Conservation (phyloP, 202 grass and related monocot species). For the Tripidium arundinaceum region DNA sequence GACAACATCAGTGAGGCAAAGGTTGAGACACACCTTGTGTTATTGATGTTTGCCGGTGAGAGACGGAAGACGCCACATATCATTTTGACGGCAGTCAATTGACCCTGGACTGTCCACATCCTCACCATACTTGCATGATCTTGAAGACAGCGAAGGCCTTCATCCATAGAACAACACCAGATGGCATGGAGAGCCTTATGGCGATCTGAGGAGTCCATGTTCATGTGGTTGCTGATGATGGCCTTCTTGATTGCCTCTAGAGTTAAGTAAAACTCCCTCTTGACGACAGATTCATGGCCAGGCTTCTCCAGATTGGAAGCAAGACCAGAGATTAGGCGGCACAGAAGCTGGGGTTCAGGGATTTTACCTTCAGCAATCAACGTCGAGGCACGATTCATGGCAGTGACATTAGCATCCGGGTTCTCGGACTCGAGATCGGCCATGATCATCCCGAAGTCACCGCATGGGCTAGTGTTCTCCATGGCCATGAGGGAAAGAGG, state of each 20-base stretch:
- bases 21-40: neutral
- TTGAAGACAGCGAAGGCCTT: neutral
- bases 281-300: neutral
- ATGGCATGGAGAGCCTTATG: neutral
- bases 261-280: neutral
- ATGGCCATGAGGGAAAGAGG: neutral
- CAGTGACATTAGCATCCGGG: neutral
- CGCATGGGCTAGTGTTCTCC: neutral
- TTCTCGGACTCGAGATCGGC: neutral
- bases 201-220: neutral
- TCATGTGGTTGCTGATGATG: neutral
- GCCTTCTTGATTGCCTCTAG: neutral
- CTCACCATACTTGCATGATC: neutral
- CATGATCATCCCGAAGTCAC: neutral
- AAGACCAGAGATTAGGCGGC: neutral
- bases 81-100: neutral
- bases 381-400: neutral
- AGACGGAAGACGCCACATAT: neutral
- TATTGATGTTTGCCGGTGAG: neutral
- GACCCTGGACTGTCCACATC: neutral
- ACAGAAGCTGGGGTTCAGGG: neutral
- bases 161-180: neutral
- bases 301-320: neutral
- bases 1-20: neutral
- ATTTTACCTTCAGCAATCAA: neutral